Evolutionary conservation across 2,329 filamentous ascomycete species (phyloP), one percentile per base, ranked within the genome.

Genomic region (Diaporthe amygdali): DNA sequence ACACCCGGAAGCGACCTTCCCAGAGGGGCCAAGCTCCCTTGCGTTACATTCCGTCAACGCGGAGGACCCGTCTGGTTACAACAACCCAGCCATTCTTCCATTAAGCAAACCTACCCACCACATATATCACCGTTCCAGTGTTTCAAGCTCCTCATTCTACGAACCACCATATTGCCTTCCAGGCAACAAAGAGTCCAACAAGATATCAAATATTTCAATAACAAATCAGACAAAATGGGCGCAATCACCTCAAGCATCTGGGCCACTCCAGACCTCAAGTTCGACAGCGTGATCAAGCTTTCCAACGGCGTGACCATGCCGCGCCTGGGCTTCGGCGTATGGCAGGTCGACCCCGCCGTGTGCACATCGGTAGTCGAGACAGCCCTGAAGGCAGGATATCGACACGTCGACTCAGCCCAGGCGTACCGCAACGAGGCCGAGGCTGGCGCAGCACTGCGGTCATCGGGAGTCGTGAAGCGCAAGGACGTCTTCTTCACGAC

Each of bases 401-500:
- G 68, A 3, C 68, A 70, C 61, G 64, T 70, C 17, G 68, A 70
- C 37, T 37, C 25, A 1, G 68, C 68, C 2, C 68, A 70, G 59
- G 49, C 51, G 8, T 70, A 70, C 41, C 56, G 68, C 12, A 70
- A 70, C 47, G 68, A 70, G 51, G 68, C 68, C 17, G 68, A 70
- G 51, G 68, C 61, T n/a, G 68, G 68, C 2, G 49, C 47, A 1
- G 68, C 68, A 6, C 37, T 70, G 47, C 56, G 68, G 12, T 66
- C 56, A 15, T 61, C 68, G 6, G n/a, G 56, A 27, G 30, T 5
- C 9, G 59, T 66, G 4, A 51, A 46, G 49, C 68, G 68, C 25
- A 66, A 47, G 61, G 68, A 66, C 49, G 56, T 70, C n/a, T 70
- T 70, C 51, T 70, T 70, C 39, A 70, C 68, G 30, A 70, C 68